Evolutionary conservation across 352 stramenopile genomes (phyloP), one percentile per base, ranked within the genome.

Genomic region (Saprolegnia parasitica): DNA sequence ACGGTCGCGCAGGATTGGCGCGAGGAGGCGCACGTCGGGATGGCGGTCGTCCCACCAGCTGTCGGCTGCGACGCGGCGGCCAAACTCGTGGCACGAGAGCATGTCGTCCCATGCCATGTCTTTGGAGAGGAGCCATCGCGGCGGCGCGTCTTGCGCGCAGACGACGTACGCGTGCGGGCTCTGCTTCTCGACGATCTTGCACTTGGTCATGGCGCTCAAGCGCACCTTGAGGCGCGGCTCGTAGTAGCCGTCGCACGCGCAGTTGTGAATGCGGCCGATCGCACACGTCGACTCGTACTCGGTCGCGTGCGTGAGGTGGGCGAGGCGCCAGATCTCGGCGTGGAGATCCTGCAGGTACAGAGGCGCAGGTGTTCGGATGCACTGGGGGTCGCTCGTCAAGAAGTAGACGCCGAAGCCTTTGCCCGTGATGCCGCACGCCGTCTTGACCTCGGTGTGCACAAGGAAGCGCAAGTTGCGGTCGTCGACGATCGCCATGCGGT

Each of bases 401-500:
- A 40, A 16, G 20, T 60, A 60, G 16, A 60, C 52, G 13, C 52
- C 52, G 11, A 60, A 60, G 35, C 52, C 52, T 60, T 60, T 60
- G 52, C 52, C 52, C 35, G 52, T 60, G 52, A 60, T 60, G 35
- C 52, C 52, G 35, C 52, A 60, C 24, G 52, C n/a, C 16, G 52
- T 60, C 11, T 15, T 15, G 11, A 60, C 52, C 20, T 60, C 52
- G 13, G 52, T 60, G 35, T 60, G 52, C 8, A 60, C 52, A 9
- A 60, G 11, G 35, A 60, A 60, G 52, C 52, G 52, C 35, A 60
- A 60, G 9, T 60, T 60, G 24, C 52, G 24, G 20, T 60, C 52
- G 35, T 60, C 52, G 1, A 60, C 35, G 24, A 60, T 60, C 1
- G 52, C 24, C 20, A 24, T 42, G 24, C 35, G 52, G 35, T 60